A percentile compares a stretch with the other conserved stretches of the same genome.
Evolutionary conservation across 2,329 filamentous ascomycete species (phyloP).

Genomic region (Diaporthe batatas): DNA sequence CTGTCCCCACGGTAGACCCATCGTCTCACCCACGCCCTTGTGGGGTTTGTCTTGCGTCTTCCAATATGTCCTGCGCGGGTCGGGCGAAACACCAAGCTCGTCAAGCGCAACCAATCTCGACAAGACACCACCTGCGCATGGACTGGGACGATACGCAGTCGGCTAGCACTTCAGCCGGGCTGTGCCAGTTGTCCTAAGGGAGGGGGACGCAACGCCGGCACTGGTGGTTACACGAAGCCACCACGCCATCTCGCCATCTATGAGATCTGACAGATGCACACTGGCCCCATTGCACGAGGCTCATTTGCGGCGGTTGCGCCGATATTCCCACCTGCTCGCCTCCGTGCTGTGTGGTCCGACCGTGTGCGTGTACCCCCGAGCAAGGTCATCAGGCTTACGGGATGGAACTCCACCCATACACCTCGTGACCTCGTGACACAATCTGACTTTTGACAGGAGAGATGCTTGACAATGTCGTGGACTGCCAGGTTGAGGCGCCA

Average conservation of each 20-base stretch:
- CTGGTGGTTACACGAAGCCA: slow-evolving; percentile 38
- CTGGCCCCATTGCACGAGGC: slow-evolving; percentile 25
- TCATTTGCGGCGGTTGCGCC: slow-evolving; percentile 20
- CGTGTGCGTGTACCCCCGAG: slow-evolving; percentile 16
- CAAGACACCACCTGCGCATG: slow-evolving; percentile 2
- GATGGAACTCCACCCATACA: slow-evolving; percentile 22
- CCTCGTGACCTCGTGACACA: slow-evolving; percentile 31
- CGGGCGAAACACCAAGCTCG: slow-evolving; percentile 13
- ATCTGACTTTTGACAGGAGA: slow-evolving; percentile 25
- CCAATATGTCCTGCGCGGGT: slow-evolving; percentile 5
- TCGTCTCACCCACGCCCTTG: background rate
- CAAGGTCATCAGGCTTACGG: slow-evolving; percentile 31
- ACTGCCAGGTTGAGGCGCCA: slow-evolving; percentile 24
- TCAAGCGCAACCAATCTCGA: slow-evolving; percentile 16
- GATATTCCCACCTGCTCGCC: slow-evolving; percentile 12
- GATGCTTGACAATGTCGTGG: slow-evolving; percentile 40
- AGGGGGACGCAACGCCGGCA: slow-evolving; percentile 33
- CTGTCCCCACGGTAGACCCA: background rate
- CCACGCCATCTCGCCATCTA: slow-evolving; percentile 25
- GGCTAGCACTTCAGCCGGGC: slow-evolving; percentile 16
- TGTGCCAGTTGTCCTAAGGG: slow-evolving; percentile 24
- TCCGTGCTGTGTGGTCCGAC: slow-evolving; percentile 4
- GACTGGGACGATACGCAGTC: background rate
- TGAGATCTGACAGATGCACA: slow-evolving; percentile 35
- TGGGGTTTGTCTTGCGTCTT: background rate